Conservation (phyloP, 495 filamentous ascomycete genomes). For the Tuber melanosporum region DNA sequence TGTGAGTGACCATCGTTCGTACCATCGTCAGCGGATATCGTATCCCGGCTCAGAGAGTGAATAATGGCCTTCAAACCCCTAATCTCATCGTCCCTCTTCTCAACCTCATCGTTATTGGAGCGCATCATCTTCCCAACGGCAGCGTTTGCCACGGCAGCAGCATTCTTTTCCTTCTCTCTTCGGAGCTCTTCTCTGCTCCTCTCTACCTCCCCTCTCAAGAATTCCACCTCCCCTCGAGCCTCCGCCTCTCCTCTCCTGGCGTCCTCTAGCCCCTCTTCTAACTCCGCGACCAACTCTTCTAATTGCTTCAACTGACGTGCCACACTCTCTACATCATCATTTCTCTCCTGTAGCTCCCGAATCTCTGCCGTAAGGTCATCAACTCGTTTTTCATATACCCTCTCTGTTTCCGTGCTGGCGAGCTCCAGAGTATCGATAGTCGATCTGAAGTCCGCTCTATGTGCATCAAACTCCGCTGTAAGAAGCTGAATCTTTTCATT, state of each 20-base stretch:
- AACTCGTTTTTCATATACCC: constrained; percentile 91
- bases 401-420: constrained; percentile 91
- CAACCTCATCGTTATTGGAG: constrained; percentile 62
- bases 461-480: constrained; percentile 88
- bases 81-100: constrained; percentile 95
- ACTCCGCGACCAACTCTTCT: constrained; percentile 89
- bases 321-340: constrained; percentile 84
- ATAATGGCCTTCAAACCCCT: constrained; percentile 95
- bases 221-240: constrained; percentile 92
- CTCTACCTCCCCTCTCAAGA: constrained; percentile 91
- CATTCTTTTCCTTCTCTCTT: constrained; percentile 82
- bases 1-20: constrained; percentile 22
- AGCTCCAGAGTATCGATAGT: constrained; percentile 95
- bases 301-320: constrained; percentile 86
- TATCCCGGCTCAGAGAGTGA: constrained; percentile 77
- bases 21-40: constrained; percentile 49
- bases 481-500: constrained; percentile 92
- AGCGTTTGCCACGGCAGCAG: constrained; percentile 54
- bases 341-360: constrained; percentile 69
- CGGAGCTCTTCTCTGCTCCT: constrained; percentile 82
- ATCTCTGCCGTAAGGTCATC: constrained; percentile 84
- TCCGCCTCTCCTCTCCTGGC: constrained; percentile 94
- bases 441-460: constrained; percentile 90
- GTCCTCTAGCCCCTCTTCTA: constrained; percentile 95
- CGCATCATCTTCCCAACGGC: constrained; percentile 49